Evolutionary conservation across 495 filamentous ascomycete species (phyloP).

Genomic region (Aspergillus haitiensis): DNA sequence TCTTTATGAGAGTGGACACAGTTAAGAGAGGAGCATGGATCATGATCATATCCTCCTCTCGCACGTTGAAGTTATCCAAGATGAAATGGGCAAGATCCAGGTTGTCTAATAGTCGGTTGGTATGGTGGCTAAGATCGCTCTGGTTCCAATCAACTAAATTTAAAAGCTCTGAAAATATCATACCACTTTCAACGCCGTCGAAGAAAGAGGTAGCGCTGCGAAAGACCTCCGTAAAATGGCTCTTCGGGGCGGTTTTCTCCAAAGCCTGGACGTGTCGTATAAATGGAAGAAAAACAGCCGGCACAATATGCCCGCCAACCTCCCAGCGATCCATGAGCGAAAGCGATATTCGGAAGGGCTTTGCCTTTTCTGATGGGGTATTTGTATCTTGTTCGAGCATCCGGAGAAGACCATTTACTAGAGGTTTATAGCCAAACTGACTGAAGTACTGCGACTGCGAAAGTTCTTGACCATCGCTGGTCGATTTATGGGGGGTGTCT

Average conservation of each 20-base stretch:
- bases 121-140: conserved; percentile 36
- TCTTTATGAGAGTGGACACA: conserved; percentile 64
- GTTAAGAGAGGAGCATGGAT: conserved; percentile 77
- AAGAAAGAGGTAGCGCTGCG: conserved; percentile 94
- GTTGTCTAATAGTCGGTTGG: conserved; percentile 46
- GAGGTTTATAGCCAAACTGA: conserved; percentile 67
- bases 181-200: conserved; percentile 88
- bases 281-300: conserved; percentile 83
- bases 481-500: conserved; percentile 46
- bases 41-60: conserved; percentile 92
- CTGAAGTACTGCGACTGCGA: conserved; percentile 71
- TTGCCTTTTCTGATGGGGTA: conserved; percentile 69
- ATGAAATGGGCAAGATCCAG: conserved; percentile 80
- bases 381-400: conserved; percentile 64
- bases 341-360: conserved; percentile 85
- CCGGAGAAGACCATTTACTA: conserved; percentile 71
- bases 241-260: conserved; percentile 57
- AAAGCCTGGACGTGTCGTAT: conserved; percentile 74
- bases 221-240: conserved; percentile 80
- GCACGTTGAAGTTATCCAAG: conserved; percentile 83
- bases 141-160: conserved; percentile 41
- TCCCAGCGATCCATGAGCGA: conserved; percentile 99
- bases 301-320: conserved; percentile 84
- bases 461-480: conserved; percentile 43
- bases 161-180: conserved; percentile 87